These are phyloP conservation scores for Lachnellula arida DNA, from an alignment of 2,329 filamentous ascomycete genomes.

Conservation along the genomic window DNA sequence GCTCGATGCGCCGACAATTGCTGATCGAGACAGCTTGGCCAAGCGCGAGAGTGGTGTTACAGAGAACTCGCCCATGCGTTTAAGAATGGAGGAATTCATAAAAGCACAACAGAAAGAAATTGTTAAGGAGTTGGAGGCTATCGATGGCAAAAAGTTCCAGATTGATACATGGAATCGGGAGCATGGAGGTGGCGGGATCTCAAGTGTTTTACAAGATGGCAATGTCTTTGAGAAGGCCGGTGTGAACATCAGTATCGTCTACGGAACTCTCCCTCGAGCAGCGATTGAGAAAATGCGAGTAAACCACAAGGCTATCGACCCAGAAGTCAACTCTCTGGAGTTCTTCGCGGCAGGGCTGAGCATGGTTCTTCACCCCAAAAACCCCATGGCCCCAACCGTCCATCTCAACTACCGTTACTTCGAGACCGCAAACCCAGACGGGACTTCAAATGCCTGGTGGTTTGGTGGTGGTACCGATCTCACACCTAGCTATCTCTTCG, in stretches of 20 bases:
- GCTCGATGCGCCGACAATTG: slow-evolving; percentile 66
- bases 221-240: slow-evolving; percentile 98
- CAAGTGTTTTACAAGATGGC: slow-evolving; percentile 91
- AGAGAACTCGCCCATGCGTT: slow-evolving; percentile 83
- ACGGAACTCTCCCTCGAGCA: slow-evolving; percentile 79
- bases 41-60: slow-evolving; percentile 75
- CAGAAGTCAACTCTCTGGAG: slow-evolving; percentile 74
- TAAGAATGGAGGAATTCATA: slow-evolving; percentile 96
- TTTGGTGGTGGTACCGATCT: slow-evolving; percentile 94
- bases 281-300: slow-evolving; percentile 91
- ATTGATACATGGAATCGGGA: slow-evolving; percentile 83
- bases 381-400: slow-evolving; percentile 96
- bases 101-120: slow-evolving; percentile 89
- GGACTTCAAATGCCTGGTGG: slow-evolving; percentile 88
- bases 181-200: slow-evolving; percentile 87
- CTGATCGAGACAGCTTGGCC: slow-evolving; percentile 75
- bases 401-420: slow-evolving; percentile 99
- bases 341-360: slow-evolving; percentile 96
- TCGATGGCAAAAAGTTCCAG: slow-evolving; percentile 80
- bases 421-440: slow-evolving; percentile 84
- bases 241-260: slow-evolving; percentile 91
- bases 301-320: slow-evolving; percentile 85
- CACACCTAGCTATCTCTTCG: slow-evolving; percentile 90
- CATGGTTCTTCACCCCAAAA: slow-evolving; percentile 86
- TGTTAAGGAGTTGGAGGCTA: slow-evolving; percentile 71